These are phyloP conservation scores for Mucor circinelloides DNA, from an alignment of 371 early-diverging fungal genomes.

Conservation along the genomic window DNA sequence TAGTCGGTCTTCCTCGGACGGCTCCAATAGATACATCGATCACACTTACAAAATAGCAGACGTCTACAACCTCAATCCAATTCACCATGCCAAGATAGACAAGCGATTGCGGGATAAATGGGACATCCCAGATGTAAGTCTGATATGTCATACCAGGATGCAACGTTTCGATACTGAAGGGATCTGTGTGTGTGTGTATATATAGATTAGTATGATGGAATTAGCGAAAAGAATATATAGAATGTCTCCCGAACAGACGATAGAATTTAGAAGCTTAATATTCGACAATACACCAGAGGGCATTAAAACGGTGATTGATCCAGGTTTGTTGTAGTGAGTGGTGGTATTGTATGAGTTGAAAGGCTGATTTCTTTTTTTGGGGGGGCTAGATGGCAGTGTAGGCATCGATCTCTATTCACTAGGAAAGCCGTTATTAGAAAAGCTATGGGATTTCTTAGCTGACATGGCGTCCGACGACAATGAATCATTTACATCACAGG, in stretches of 20 bases:
- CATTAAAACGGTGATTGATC: constrained; percentile 12
- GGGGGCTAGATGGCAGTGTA: constrained; percentile 33
- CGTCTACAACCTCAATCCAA: constrained; percentile 32
- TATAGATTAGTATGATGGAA: constrained; percentile 39
- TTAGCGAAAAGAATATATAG: constrained; percentile 34
- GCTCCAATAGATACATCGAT: constrained; percentile 9
- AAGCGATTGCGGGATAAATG: constrained; percentile 30
- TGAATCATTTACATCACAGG: constrained; percentile 14
- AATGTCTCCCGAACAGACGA: constrained; percentile 28
- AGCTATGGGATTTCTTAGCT: constrained; percentile 39
- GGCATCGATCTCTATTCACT: constrained; percentile 45
- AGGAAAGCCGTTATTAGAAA: constrained; percentile 28
- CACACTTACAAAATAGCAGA: constrained; percentile 36
- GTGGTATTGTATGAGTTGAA: neutral
- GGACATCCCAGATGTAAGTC: constrained; percentile 46
- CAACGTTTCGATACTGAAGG: neutral
- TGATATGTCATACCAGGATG: no score
- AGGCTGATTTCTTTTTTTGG: neutral
- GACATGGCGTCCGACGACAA: constrained; percentile 29
- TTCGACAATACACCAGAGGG: constrained; percentile 28
- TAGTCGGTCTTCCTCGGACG: neutral
- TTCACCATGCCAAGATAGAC: constrained; percentile 33
- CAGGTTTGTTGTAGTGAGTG: neutral
- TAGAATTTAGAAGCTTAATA: constrained; percentile 33
- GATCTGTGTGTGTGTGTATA: neutral